A percentile compares a stretch with the other conserved stretches of the same genome.
phyloP scores from a whole-genome alignment of 139 green algal species.

The Deuterostichococcus epilithicus region DNA sequence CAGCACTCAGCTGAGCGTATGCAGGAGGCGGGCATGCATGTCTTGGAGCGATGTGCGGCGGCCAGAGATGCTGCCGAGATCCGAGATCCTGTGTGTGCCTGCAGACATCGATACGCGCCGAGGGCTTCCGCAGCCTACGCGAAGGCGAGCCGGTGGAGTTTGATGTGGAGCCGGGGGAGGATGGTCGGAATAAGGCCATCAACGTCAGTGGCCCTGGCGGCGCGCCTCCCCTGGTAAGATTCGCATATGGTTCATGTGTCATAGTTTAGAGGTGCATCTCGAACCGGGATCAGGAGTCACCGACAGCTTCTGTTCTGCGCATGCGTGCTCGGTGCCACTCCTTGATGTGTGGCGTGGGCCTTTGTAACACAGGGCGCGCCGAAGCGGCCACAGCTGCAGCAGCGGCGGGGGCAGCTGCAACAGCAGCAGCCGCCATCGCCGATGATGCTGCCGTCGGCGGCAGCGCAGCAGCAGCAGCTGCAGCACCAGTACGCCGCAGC shows the following conservation, averaged over 20 bases:
- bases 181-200: conserved; percentile 43
- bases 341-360: background rate
- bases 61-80: no score
- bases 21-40: background rate
- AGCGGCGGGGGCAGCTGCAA: background rate
- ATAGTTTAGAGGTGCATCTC: background rate
- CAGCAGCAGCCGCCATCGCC: background rate
- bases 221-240: conserved; percentile 37
- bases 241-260: no score
- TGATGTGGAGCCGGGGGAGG: conserved; percentile 46
- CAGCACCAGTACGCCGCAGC: background rate
- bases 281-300: background rate
- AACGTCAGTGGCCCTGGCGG: conserved; percentile 72
- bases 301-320: background rate
- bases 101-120: conserved; percentile 51
- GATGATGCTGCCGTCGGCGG: background rate
- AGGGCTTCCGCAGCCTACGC: conserved; percentile 62
- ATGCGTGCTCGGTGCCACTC: background rate
- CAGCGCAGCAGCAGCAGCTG: background rate
- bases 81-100: background rate
- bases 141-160: conserved; percentile 69
- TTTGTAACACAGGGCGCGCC: background rate
- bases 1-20: no score
- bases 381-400: conserved; percentile 1
- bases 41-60: background rate